Conservation (phyloP, 1,284 basidiomycete genomes). For the Melanopsichium pennsylvanicum region DNA sequence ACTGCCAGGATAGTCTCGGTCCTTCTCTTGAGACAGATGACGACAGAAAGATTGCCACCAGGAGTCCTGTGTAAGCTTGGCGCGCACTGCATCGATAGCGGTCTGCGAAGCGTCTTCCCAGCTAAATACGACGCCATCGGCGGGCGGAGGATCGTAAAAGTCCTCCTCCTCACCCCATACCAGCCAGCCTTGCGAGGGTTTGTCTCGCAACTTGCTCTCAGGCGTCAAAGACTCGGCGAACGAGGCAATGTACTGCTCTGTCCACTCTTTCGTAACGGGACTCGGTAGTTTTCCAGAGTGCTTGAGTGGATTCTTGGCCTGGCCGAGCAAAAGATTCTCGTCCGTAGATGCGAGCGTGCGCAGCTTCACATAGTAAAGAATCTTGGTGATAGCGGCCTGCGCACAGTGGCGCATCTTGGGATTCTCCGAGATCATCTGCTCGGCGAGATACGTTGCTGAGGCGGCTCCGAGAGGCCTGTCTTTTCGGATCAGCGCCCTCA, state of each 20-base stretch:
- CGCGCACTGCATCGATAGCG: conserved; percentile 73
- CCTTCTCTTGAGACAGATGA: conserved; percentile 62
- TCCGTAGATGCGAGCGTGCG: conserved; percentile 77
- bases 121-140: conserved; percentile 69
- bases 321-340: conserved; percentile 79
- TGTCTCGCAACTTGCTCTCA: conserved; percentile 75
- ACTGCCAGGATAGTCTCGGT: conserved; percentile 56
- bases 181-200: conserved; percentile 83
- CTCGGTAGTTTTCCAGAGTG: conserved; percentile 61
- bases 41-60: conserved; percentile 72
- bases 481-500: conserved; percentile 77
- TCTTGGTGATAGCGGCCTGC: conserved; percentile 79
- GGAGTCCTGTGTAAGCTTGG: conserved; percentile 69
- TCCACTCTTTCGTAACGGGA: conserved; percentile 69
- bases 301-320: conserved; percentile 79
- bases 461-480: conserved; percentile 76
- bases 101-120: conserved; percentile 76
- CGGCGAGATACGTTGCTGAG: conserved; percentile 69
- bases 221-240: conserved; percentile 66
- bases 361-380: conserved; percentile 81
- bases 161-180: conserved; percentile 79
- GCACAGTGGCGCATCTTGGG: conserved; percentile 78
- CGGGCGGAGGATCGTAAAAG: conserved; percentile 72
- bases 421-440: conserved; percentile 75
- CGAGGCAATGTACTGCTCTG: conserved; percentile 70